A percentile compares a stretch with the other conserved stretches of the same genome.
phyloP scores from a whole-genome alignment of 495 filamentous ascomycete genomes.

The Neurospora cerealis region DNA sequence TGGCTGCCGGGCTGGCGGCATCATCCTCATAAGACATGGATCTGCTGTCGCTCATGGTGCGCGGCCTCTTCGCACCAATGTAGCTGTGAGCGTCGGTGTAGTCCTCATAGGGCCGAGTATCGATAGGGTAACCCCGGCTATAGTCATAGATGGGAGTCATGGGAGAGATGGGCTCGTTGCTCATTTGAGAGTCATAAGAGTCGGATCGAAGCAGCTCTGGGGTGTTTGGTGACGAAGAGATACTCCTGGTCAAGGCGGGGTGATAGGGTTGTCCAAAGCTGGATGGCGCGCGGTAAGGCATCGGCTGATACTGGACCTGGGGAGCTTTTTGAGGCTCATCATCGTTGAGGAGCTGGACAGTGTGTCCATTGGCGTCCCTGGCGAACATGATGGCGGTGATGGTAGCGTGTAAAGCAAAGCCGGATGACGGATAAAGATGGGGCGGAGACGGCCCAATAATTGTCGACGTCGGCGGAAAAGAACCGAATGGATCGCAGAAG shows the following conservation, averaged over 20 bases:
- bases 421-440: neutral
- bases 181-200: conserved; percentile 45
- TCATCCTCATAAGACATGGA: conserved; percentile 28
- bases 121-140: conserved; percentile 19
- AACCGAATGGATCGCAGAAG: neutral
- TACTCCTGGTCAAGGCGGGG: conserved; percentile 12
- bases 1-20: conserved; percentile 26
- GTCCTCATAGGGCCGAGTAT: conserved; percentile 24
- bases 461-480: neutral
- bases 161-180: conserved; percentile 38
- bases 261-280: neutral
- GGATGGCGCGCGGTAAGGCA: conserved; percentile 3
- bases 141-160: conserved; percentile 32
- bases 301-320: conserved; percentile 1
- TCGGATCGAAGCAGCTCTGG: conserved; percentile 42
- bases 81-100: conserved; percentile 24
- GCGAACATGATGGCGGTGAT: conserved; percentile 33
- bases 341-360: conserved; percentile 46
- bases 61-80: conserved; percentile 22
- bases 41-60: conserved; percentile 16
- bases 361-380: conserved; percentile 38
- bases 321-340: conserved; percentile 16
- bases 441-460: neutral
- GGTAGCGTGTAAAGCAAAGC: neutral
- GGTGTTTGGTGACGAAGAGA: conserved; percentile 32